These are phyloP conservation scores for Microthlaspi erraticum DNA, from an alignment of 345 rosid species.

Conservation along the genomic window DNA sequence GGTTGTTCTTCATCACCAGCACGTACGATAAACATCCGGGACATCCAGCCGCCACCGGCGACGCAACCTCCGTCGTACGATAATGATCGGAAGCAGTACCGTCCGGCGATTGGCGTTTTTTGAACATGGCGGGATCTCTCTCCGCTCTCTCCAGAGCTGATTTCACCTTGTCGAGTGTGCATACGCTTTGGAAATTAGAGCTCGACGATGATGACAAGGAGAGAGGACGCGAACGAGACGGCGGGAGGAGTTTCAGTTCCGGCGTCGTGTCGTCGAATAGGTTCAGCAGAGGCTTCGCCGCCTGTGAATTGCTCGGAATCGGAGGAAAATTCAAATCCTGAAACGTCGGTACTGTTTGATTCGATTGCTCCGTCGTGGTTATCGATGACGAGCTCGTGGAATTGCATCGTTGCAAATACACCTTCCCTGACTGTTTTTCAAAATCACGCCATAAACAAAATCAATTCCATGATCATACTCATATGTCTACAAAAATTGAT, in stretches of 20 bases:
- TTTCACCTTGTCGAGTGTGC: slow-evolving; percentile 90
- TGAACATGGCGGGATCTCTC: slow-evolving; percentile 53
- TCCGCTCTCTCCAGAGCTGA: slow-evolving; percentile 78
- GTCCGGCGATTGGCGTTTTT: slow-evolving; percentile 52
- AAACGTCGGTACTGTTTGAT: slow-evolving; percentile 59
- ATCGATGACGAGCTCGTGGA: slow-evolving; percentile 55
- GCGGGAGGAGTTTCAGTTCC: slow-evolving; percentile 47
- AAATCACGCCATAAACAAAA: slow-evolving; percentile 15
- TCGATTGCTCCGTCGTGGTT: slow-evolving; percentile 44
- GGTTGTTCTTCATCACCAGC: slow-evolving; percentile 63
- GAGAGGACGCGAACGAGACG: slow-evolving; percentile 36
- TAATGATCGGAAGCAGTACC: background rate
- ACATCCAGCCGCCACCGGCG: slow-evolving; percentile 77
- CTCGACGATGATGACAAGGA: slow-evolving; percentile 39
- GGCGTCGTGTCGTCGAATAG: slow-evolving; percentile 56
- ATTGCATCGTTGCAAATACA: slow-evolving; percentile 72
- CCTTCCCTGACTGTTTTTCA: slow-evolving; percentile 78
- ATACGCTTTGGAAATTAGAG: slow-evolving; percentile 66
- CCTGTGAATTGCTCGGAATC: slow-evolving; percentile 25
- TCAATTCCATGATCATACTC: background rate
- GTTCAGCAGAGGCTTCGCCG: slow-evolving; percentile 46
- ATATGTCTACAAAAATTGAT: too few relatives aligned
- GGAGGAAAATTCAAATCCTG: slow-evolving; percentile 78
- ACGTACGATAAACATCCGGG: slow-evolving; percentile 87
- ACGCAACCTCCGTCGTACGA: background rate